Evolutionary conservation across 345 rosid species (phyloP), one percentile per base, ranked within the genome.

Genomic region (Viola odorata): DNA sequence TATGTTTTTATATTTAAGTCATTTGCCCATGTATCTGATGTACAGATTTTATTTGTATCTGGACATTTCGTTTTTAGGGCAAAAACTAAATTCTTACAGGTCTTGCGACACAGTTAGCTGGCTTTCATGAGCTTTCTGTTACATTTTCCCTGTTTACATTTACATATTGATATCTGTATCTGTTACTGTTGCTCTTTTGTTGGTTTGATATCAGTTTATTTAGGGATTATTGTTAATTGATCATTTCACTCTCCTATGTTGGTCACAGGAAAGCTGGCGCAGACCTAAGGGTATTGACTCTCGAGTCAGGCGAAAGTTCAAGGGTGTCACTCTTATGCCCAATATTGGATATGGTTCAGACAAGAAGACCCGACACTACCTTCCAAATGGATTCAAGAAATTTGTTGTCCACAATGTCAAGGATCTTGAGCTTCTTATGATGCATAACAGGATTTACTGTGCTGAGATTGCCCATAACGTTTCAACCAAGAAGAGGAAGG

Each of bases 391-490:
- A 7, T 88, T 86, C 78, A 88, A 88, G 86, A 86, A 86, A 37
- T 91, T 86, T 42, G 84, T 88, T 1, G 96, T 91, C 11, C 94
- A 84, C 82, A 88, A 88, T 45, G 72, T 64, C 1, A 69, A 73
- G 38, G 97, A 88, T 63, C 94, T 88, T 8, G 97, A 84, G 64
- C 44, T 91, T 7, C 72, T 91, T 79, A 88, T 91, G 97, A 91
- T 91, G 97, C 97, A 88, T 69, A 91, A 91, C 86, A 81, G 96
- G 80, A 84, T 82, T 0, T 88, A 88, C 69, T 86, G 96, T 65
- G 96, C 95, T 0, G 96, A 91, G 75, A 91, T 91, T 60, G 96
- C 96, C 0, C 97, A 91, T 58, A 71, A 83, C 55, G 82, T 88
- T 3, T 91, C 98, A 3, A 88, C 96, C n/a, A 84, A 65, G 79